Conservation (phyloP, 768 basidiomycete genomes). For the Tulasnella sp. region DNA sequence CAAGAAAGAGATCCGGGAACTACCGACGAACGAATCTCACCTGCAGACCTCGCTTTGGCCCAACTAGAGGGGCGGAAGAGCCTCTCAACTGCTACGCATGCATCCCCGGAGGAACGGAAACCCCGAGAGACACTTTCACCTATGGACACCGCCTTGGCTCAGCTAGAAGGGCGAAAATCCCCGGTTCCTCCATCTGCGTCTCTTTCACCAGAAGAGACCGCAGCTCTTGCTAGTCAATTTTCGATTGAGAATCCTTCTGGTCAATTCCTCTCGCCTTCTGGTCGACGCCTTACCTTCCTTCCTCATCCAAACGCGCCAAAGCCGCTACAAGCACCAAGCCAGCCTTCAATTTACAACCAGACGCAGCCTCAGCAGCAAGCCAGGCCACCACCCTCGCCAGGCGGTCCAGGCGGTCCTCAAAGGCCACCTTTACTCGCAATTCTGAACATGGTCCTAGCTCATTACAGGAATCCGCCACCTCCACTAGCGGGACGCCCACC, state of each 20-base stretch:
- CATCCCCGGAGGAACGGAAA: neutral
- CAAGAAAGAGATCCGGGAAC: neutral
- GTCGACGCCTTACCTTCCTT: conserved; percentile 18
- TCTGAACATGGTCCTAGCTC: conserved; percentile 21
- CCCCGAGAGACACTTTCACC: conserved; percentile 3
- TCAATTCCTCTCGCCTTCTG: conserved; percentile 16
- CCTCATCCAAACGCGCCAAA: conserved; percentile 26
- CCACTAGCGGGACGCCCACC: neutral
- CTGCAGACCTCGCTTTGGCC: neutral
- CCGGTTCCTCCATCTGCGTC: neutral
- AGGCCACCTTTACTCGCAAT: conserved; percentile 12
- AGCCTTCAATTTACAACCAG: neutral
- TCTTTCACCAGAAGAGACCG: neutral
- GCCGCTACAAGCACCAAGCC: conserved; percentile 2
- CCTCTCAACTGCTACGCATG: neutral
- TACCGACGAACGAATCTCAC: neutral
- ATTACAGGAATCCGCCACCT: neutral
- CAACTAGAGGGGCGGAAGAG: neutral
- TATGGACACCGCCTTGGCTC: neutral
- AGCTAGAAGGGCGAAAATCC: conserved; percentile 9
- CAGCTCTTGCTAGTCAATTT: neutral
- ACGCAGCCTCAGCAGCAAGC: neutral
- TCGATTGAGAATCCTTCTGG: neutral
- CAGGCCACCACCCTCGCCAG: neutral
- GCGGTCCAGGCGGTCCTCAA: neutral